These are phyloP conservation scores for Stenogyne calaminthoides DNA, from an alignment of 305 asterid species.

Conservation along the genomic window DNA sequence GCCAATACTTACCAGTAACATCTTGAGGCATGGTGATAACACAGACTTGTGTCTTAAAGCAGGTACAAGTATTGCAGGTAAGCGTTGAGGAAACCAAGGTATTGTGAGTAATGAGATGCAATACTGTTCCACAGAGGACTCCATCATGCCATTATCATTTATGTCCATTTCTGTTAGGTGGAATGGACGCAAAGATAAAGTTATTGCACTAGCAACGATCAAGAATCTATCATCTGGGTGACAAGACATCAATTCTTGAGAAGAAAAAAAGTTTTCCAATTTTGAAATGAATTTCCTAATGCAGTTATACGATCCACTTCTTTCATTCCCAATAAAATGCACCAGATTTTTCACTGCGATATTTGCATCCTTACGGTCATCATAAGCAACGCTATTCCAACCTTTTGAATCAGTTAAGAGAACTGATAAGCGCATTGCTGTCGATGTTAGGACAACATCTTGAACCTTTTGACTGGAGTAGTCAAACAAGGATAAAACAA, in stretches of 20 bases:
- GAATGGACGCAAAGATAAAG: conserved; percentile 85
- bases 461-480: conserved; percentile 43
- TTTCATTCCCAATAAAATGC: conserved; percentile 59
- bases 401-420: conserved; percentile 79
- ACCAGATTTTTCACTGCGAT: conserved; percentile 61
- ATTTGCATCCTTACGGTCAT: conserved; percentile 48
- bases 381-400: conserved; percentile 67
- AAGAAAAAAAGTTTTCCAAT: conserved; percentile 56
- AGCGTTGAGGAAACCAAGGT: conserved; percentile 88
- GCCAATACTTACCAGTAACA: conserved; percentile 73
- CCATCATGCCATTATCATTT: conserved; percentile 47
- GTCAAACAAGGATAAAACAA: conserved; percentile 65
- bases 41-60: conserved; percentile 88
- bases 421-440: conserved; percentile 87
- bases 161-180: conserved; percentile 47
- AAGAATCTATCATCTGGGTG: conserved; percentile 72
- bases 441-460: conserved; percentile 59
- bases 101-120: conserved; percentile 73
- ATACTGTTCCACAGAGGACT: conserved; percentile 64
- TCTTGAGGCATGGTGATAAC: conserved; percentile 74
- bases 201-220: conserved; percentile 83
- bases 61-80: conserved; percentile 80
- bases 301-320: conserved; percentile 61
- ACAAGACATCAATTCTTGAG: conserved; percentile 42
- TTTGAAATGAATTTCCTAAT: conserved; percentile 69